Evolutionary conservation across 1,139 yeast genomes (phyloP).

Genomic region (Yamadazyma pseudoaaseri): DNA sequence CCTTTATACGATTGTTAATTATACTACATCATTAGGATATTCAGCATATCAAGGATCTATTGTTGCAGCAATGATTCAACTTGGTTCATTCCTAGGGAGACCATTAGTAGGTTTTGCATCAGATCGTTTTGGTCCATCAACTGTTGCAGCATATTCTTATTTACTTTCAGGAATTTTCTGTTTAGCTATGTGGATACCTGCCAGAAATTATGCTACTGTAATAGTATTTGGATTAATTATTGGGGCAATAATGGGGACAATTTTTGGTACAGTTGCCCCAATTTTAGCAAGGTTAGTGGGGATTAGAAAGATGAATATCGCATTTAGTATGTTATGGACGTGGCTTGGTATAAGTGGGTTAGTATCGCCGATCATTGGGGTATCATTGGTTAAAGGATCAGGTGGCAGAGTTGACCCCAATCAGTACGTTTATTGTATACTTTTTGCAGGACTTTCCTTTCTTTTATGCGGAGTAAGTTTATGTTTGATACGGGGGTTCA

Average conservation of each 20-base stretch:
- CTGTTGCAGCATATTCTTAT: constrained; percentile 35
- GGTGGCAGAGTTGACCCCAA: constrained; percentile 19
- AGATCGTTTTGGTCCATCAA: constrained; percentile 46
- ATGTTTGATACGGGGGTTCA: constrained; percentile 38
- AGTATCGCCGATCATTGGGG: constrained; percentile 47
- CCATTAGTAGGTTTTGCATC: constrained; percentile 47
- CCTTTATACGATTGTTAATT: constrained; percentile 35
- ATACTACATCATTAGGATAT: constrained; percentile 26
- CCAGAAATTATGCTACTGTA: constrained; percentile 52
- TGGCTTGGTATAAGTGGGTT: constrained; percentile 35
- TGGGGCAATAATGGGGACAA: constrained; percentile 18
- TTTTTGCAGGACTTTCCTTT: constrained; percentile 46
- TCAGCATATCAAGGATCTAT: constrained; percentile 41
- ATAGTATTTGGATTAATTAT: constrained; percentile 16
- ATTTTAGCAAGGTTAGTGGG: constrained; percentile 33
- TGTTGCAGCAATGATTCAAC: constrained; percentile 47
- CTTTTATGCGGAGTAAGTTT: constrained; percentile 32
- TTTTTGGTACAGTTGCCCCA: constrained; percentile 12
- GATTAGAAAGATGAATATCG: constrained; percentile 32
- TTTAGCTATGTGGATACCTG: constrained; percentile 63
- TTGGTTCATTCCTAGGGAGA: constrained; percentile 42
- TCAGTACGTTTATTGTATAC: constrained; percentile 43
- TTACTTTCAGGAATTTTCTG: constrained; percentile 35
- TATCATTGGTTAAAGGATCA: constrained; percentile 13
- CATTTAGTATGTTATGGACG: constrained; percentile 43